phyloP scores from a whole-genome alignment of 2,329 filamentous ascomycete genomes.

The Daldinia sp. region DNA sequence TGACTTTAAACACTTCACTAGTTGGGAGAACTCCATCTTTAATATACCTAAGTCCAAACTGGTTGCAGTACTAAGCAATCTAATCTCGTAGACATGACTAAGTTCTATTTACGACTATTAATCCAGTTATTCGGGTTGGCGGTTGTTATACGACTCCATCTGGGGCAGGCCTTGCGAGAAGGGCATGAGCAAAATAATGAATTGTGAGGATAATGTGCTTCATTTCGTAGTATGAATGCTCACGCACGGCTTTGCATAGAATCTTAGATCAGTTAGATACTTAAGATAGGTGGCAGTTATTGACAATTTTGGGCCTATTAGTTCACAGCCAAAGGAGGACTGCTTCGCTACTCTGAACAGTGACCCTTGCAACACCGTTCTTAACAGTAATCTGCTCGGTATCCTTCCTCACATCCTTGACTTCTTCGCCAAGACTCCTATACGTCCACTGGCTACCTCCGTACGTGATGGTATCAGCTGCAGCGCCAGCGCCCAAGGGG shows the following conservation, averaged over 20 bases:
- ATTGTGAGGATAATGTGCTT: no score
- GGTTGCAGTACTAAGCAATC: no score
- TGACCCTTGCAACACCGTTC: slow-evolving; percentile 46
- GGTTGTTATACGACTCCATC: no score
- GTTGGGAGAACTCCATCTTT: not conserved
- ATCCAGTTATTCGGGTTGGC: no score
- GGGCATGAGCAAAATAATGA: no score
- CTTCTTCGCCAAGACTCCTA: slow-evolving; percentile 51
- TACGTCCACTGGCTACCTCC: slow-evolving; percentile 56
- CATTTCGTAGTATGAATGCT: no score
- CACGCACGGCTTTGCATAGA: no score
- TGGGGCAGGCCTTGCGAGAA: no score
- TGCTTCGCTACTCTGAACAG: slow-evolving; percentile 50
- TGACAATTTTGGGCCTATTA: not conserved
- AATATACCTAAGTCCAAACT: no score
- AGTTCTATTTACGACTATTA: no score
- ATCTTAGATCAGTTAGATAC: not conserved
- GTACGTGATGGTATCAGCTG: slow-evolving; percentile 53
- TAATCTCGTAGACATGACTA: no score
- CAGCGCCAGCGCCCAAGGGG: slow-evolving; percentile 52
- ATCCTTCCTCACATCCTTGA: slow-evolving; percentile 51
- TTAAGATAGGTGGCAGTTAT: no score
- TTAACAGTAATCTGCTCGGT: slow-evolving; percentile 46
- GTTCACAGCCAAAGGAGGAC: slow-evolving; percentile 46
- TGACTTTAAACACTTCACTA: not conserved